Base-by-base conservation (phyloP, 345 rosid species). In the Gossypium australe region DNA sequence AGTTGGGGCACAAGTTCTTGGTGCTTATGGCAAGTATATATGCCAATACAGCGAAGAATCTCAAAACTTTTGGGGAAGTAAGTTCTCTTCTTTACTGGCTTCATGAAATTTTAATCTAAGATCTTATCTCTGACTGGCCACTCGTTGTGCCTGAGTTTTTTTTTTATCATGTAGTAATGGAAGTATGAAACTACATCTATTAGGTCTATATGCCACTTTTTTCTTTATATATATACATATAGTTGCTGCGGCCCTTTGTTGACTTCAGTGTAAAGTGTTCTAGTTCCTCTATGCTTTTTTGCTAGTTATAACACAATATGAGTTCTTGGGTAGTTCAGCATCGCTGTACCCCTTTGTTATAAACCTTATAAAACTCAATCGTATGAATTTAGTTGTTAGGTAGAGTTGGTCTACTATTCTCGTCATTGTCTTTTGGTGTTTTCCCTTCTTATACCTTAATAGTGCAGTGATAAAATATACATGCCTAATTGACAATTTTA, bases 1-100 rank as follows among this genome's bases (percentile, higher is more conserved):
- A 65, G 95, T 89, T 20, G 97, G 94, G 74, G 97, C 95, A 53
- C 98, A 94, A 82, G 87, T 94, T 79, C 97, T 92, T 74, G 98
- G 98, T 12, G 92, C 97, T 80, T 69, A 84, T 79, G 97, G 89
- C 79, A 89, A 94, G 78, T 92, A 89, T 76, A 79, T 91, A 67
- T 91, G 95, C 69, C 98, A 89, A 72, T 89, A 80, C 75, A 75
- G 89, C 7, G 79, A 80, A 53, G 90, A 91, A 51, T 94, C 98
- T 81, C 69, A 62, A 2, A 88, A 94, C 78, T 94, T 94, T 78
- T 92, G 98, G 97, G 98, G 94, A 87, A 90, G 98, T 94, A 83
- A 78, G 87, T 83, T 78, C 62, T 47, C 20, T 11, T 11, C 2
- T 1, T 9, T 27, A 0, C n/a, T 45, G 38, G 71, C 12, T 12